A percentile compares a stretch with the other conserved stretches of the same genome.
Evolutionary conservation across 352 stramenopile genomes (phyloP).

Genomic region (Globisporangium spiculum): DNA sequence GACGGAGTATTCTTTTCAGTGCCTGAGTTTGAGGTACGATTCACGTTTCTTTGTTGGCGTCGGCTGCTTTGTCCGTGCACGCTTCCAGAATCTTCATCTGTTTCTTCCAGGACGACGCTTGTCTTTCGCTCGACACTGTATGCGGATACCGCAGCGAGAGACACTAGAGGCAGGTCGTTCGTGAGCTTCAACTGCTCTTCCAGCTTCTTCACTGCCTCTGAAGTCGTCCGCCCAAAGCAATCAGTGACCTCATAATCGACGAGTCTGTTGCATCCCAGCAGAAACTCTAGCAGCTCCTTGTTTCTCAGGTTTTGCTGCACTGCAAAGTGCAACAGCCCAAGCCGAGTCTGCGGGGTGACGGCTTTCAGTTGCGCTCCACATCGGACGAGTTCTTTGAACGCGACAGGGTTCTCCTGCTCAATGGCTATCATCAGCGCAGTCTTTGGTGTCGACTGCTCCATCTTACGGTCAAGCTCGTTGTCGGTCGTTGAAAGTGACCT

Average conservation of each 20-base stretch:
- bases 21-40: not conserved
- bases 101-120: constrained; percentile 16
- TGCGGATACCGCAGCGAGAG: not conserved
- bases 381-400: constrained; percentile 43
- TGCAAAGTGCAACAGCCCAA: constrained; percentile 51
- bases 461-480: not conserved
- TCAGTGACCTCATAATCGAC: constrained; percentile 25
- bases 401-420: constrained; percentile 39
- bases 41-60: not conserved
- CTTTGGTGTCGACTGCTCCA: constrained; percentile 23
- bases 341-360: constrained; percentile 40
- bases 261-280: constrained; percentile 17
- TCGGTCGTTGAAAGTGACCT: not conserved
- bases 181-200: constrained; percentile 11
- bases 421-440: constrained; percentile 59
- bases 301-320: constrained; percentile 14
- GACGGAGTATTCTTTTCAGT: not conserved
- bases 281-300: constrained; percentile 14
- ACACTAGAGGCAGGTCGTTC: not conserved
- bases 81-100: constrained; percentile 4
- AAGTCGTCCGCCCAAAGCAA: constrained; percentile 35
- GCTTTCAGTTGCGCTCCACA: constrained; percentile 44
- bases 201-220: constrained; percentile 21
- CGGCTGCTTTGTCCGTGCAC: not conserved
- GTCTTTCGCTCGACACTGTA: constrained; percentile 2